A percentile compares a stretch with the other conserved stretches of the same genome.
Evolutionary conservation across 257 asterid genomes (phyloP).

Genomic region (Lithospermum erythrorhizon): DNA sequence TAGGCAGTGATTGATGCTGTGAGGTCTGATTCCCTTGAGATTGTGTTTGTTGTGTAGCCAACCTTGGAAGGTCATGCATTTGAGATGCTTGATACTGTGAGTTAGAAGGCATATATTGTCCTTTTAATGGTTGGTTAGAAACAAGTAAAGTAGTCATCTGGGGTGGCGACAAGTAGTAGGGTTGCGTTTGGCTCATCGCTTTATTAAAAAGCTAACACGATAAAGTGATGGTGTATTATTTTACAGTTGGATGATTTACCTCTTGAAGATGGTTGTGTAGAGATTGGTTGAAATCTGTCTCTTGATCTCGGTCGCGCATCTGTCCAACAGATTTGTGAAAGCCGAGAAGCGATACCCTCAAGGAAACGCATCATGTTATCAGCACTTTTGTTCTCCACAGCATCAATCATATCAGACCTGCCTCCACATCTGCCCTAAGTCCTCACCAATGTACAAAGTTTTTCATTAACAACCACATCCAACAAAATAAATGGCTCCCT

Average conservation of each 20-base stretch:
- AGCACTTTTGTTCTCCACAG: conserved; percentile 60
- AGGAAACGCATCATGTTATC: conserved; percentile 91
- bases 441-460: no score
- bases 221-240: background rate
- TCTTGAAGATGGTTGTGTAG: conserved; percentile 82
- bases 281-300: conserved; percentile 63
- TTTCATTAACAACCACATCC: no score
- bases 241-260: conserved; percentile 44
- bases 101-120: conserved; percentile 45
- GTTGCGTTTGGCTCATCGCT: conserved; percentile 27
- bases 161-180: conserved; percentile 43
- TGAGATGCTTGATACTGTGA: conserved; percentile 35
- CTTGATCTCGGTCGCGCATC: conserved; percentile 78
- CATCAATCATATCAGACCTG: conserved; percentile 41
- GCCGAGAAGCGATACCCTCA: conserved; percentile 87
- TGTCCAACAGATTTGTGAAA: conserved; percentile 91
- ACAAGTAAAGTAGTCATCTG: conserved; percentile 31
- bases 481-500: no score
- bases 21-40: conserved; percentile 53
- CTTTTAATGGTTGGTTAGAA: conserved; percentile 21
- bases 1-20: conserved; percentile 42
- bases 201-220: background rate
- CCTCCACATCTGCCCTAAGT: no score
- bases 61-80: conserved; percentile 49
- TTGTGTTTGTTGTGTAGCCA: conserved; percentile 44